Percentiles rank a stretch among this genome's conserved stretches.
Conservation (phyloP, 192 early-diverging fungal genomes). For the Coemansia sp. region DNA sequence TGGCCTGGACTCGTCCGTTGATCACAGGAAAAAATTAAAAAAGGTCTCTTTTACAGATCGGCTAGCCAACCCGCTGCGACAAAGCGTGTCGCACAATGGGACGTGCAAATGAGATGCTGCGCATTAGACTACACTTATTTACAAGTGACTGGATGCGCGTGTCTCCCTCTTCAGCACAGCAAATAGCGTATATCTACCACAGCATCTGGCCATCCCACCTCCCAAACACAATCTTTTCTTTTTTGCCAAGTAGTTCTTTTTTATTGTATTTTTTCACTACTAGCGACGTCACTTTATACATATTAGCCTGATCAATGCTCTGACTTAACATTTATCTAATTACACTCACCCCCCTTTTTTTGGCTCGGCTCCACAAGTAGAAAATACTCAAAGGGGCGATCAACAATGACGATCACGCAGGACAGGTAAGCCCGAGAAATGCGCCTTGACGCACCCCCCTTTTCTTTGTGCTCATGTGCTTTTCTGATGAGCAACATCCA, state of each 20-base stretch:
- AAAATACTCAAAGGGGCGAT: neutral
- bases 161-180: neutral
- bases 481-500: neutral
- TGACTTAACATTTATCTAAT: neutral
- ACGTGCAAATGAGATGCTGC: neutral
- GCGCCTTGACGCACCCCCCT: constrained; percentile 10
- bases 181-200: constrained; percentile 1
- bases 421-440: constrained; percentile 56
- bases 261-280: neutral
- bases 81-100: neutral
- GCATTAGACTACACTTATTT: neutral
- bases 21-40: neutral
- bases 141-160: neutral
- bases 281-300: neutral
- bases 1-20: neutral
- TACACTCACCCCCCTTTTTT: neutral
- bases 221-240: neutral
- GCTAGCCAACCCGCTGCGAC: neutral
- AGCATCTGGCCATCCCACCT: neutral
- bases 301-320: neutral
- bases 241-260: neutral
- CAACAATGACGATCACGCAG: constrained; percentile 38
- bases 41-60: neutral
- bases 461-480: neutral
- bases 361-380: neutral